A percentile compares a stretch with the other conserved stretches of the same genome.
These are phyloP conservation scores for Ustilaginoidea virens DNA, from an alignment of 2,329 filamentous ascomycete genomes.

Conservation along the genomic window DNA sequence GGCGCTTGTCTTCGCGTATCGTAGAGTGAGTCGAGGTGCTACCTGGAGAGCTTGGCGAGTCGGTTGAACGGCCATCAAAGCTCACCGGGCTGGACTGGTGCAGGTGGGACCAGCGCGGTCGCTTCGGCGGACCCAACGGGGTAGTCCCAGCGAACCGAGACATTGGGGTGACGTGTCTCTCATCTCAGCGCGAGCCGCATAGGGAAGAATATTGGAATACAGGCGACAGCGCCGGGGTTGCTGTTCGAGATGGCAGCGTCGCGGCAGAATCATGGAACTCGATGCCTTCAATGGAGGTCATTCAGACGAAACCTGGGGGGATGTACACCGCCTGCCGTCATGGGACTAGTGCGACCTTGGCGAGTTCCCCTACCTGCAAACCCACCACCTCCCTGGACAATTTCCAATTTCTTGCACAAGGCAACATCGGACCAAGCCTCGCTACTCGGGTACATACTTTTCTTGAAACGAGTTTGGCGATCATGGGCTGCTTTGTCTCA, in stretches of 20 bases:
- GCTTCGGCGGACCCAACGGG: constrained; percentile 28
- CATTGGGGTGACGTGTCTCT: constrained; percentile 14
- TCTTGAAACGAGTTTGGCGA: too few species aligned
- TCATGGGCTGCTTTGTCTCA: too few species aligned
- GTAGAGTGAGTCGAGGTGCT: constrained; percentile 36
- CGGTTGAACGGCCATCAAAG: constrained; percentile 25
- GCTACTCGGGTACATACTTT: too few species aligned
- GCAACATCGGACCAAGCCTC: too few species aligned
- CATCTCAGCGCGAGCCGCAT: constrained; percentile 5
- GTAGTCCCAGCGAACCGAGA: constrained; percentile 24
- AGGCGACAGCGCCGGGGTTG: too few species aligned
- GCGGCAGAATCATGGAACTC: constrained; percentile 3
- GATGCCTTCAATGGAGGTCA: too few species aligned
- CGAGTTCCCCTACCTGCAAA: too few species aligned
- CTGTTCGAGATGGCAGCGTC: too few species aligned
- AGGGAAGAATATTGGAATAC: constrained; percentile 2
- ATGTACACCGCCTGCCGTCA: not conserved
- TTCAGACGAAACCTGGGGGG: too few species aligned
- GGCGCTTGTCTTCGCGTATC: constrained; percentile 17
- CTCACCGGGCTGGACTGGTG: constrained; percentile 34
- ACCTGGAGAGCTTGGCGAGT: constrained; percentile 29
- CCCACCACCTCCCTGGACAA: too few species aligned
- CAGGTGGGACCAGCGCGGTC: constrained; percentile 35
- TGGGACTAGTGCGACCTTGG: too few species aligned
- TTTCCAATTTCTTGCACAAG: too few species aligned